Conservation (phyloP, 306 rosid genomes). For the Mimosa bimucronata region DNA sequence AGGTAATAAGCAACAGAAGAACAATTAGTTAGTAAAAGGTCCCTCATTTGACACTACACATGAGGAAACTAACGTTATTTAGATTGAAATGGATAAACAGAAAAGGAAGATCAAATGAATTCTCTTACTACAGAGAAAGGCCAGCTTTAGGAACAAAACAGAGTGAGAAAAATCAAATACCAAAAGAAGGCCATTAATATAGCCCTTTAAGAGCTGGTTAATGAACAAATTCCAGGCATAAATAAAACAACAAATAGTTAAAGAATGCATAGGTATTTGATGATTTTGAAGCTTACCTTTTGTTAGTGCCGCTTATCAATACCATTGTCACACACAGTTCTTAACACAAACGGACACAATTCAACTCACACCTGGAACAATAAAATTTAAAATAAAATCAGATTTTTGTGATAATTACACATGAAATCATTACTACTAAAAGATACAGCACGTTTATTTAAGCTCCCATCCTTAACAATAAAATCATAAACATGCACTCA, state of each 20-base stretch:
- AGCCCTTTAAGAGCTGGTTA: slow-evolving; percentile 16
- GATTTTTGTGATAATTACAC: slow-evolving; percentile 2
- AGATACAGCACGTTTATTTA: background rate
- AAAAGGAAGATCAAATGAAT: background rate
- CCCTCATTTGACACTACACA: too few species aligned
- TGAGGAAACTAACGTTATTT: background rate
- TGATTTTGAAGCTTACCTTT: slow-evolving; percentile 36
- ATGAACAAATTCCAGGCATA: slow-evolving; percentile 7
- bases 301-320: slow-evolving; percentile 53
- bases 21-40: background rate
- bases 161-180: background rate
- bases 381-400: slow-evolving; percentile 15
- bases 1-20: background rate
- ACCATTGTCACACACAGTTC: slow-evolving; percentile 42
- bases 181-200: slow-evolving; percentile 1
- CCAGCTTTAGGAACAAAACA: background rate
- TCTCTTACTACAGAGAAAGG: background rate
- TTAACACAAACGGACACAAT: slow-evolving; percentile 19
- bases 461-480: too few species aligned
- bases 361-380: slow-evolving; percentile 43
- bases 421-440: background rate
- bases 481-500: background rate
- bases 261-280: slow-evolving; percentile 14
- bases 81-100: background rate
- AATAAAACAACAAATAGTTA: background rate